These are phyloP conservation scores for Cantharellus anzutake DNA, from an alignment of 768 basidiomycete genomes.

Conservation along the genomic window DNA sequence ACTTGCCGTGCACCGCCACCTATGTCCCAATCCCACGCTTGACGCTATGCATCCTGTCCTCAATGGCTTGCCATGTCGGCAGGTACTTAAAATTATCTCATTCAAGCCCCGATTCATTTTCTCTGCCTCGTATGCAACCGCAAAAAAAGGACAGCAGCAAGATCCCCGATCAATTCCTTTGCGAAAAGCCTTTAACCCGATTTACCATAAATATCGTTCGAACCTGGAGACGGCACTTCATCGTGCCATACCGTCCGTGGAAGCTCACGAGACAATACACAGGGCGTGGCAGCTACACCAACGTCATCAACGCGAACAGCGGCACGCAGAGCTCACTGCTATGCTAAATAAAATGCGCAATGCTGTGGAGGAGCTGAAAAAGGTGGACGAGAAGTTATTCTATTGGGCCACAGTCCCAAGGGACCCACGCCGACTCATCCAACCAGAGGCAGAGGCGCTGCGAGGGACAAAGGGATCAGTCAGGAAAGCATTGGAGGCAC, in stretches of 20 bases:
- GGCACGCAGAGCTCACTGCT: constrained; percentile 46
- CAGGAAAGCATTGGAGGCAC: constrained; percentile 49
- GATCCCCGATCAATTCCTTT: not conserved
- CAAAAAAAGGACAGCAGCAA: not conserved
- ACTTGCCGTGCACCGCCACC: too few relatives aligned
- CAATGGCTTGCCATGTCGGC: too few relatives aligned
- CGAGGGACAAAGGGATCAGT: constrained; percentile 48
- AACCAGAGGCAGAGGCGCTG: constrained; percentile 35
- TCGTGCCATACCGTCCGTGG: constrained; percentile 68
- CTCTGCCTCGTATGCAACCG: not conserved
- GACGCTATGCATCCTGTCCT: too few relatives aligned
- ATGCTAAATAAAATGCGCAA: constrained; percentile 67
- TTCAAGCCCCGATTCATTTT: not conserved
- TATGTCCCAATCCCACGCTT: too few relatives aligned
- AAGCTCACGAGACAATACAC: constrained; percentile 83
- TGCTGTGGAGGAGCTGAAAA: constrained; percentile 68
- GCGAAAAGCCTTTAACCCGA: not conserved
- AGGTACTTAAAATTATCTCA: too few relatives aligned
- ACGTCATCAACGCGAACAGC: constrained; percentile 49
- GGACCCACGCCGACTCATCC: constrained; percentile 46
- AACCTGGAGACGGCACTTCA: constrained; percentile 31
- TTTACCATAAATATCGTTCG: not conserved
- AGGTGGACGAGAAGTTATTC: constrained; percentile 11
- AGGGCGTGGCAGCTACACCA: constrained; percentile 76
- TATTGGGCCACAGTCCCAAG: constrained; percentile 21